phyloP scores from a whole-genome alignment of 805 yeast genomes.

The Geotrichum ghanense region DNA sequence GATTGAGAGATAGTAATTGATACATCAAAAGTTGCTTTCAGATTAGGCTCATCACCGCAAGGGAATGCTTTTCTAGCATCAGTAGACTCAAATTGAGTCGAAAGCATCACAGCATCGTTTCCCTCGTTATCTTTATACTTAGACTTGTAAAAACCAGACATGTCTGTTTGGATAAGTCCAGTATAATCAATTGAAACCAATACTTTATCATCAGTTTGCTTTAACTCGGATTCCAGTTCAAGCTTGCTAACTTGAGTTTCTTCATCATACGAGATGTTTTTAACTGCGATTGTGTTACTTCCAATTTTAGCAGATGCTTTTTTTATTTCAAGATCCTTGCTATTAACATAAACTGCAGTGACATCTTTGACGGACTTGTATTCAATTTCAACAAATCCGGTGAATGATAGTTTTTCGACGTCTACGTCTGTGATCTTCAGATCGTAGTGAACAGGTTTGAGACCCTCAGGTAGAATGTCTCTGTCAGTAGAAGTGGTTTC shows the following conservation, averaged over 20 bases:
- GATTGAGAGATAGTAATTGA: constrained; percentile 38
- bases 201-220: neutral
- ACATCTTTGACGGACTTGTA: constrained; percentile 33
- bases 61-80: constrained; percentile 75
- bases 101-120: constrained; percentile 43
- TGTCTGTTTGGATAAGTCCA: constrained; percentile 51
- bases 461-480: constrained; percentile 46
- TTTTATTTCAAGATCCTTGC: constrained; percentile 43
- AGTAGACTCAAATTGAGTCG: constrained; percentile 66
- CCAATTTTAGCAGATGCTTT: constrained; percentile 20
- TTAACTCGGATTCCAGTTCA: neutral
- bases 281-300: constrained; percentile 18
- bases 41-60: constrained; percentile 60
- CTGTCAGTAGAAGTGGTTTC: constrained; percentile 15
- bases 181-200: constrained; percentile 13
- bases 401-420: constrained; percentile 26
- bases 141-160: constrained; percentile 68
- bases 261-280: constrained; percentile 27
- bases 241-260: constrained; percentile 38
- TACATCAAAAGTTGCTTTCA: constrained; percentile 55
- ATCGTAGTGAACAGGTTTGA: constrained; percentile 67
- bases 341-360: constrained; percentile 41
- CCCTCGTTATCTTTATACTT: constrained; percentile 44
- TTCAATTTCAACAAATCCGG: constrained; percentile 30
- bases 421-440: constrained; percentile 51